Base-by-base conservation (phyloP, 208 protist genomes). In the Trypanosoma cruzi region DNA sequence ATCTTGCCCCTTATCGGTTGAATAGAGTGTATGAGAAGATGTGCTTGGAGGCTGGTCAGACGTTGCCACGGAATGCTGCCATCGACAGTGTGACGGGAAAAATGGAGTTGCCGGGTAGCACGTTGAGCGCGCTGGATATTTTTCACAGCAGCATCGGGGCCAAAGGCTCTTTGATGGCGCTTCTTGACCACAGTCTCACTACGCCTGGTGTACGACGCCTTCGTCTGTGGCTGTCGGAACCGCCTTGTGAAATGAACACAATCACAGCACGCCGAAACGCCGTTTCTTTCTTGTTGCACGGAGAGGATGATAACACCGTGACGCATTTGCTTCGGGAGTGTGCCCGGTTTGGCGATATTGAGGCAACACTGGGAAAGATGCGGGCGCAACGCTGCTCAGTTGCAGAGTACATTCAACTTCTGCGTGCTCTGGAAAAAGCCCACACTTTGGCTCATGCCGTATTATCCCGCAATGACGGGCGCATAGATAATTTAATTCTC, bases 41-140 rank as follows among this genome's bases (percentile, higher is more conserved):
- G 50, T 68, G 50, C 42, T 13, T 31, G 26, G 42, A 46, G 26
- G 13, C 6, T 18, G 32, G 1, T 26, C 20, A 40, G 14, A 24
- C 46, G 10, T 36, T 24, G 22, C 22, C 2, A 36, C 42, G 18
- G 11, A 32, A 73, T 36, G 48, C 4, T 36, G 22, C 29, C n/a
- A 34, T 26, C 2, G 58, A 56, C 24, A 46, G 28, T 26, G 18
- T 55, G 26, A 36, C 42, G 18, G 2, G 52, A 71, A 49, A 57
- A 55, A 60, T 90, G 75, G 49, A 56, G 18, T 67, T 96, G 4
- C 85, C 88, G 0, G 90, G 88, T 8, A 83, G 67, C 31, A 88
- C 90, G 24, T 68, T 96, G 69, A 73, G 88, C 16, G 90, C 90
- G 1, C 71, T 96, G 62, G 88, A 96, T 63, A 57, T 96, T n/a